Base-by-base conservation (phyloP, 495 filamentous ascomycete species). In the Penicillium lividum region DNA sequence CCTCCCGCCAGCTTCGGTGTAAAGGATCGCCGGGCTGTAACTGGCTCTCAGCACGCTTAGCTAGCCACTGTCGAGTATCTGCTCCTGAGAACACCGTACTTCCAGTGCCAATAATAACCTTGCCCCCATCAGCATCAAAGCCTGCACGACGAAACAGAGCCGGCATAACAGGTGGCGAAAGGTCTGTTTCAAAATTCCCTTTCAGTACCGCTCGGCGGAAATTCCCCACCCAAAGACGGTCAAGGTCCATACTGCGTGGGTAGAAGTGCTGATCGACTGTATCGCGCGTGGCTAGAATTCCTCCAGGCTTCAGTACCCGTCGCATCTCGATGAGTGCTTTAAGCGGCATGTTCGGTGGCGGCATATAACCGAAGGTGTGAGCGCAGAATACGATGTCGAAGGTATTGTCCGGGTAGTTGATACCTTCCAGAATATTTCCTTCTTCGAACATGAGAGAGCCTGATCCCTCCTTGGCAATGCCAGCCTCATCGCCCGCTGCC, bases 221-320 rank as follows among this genome's bases (percentile, higher is more conserved):
- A 44, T 44, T 44, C 15, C 42, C 42, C 13, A 44, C 42, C 42
- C 42, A 44, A 16, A 44, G 42, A 9, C 42, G 42, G 10, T 44
- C 42, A 8, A 44, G 42, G 10, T 44, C 42, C 42, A 44, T 8
- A 22, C 42, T 44, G 8, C 42, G 42, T 44, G 42, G 42, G 42
- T 44, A 44, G 15, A 44, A 44, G 42, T 44, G 42, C 42, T 44
- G 42, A 6, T 44, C 42, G 6, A 44, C 42, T n/a, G 42, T 44
- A 44, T 44, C 42, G 42, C 42, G 42, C 42, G 42, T 44, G 42
- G 42, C 42, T 13, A 44, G 13, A 2, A 44, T 22, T 13, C 42
- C 42, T 13, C 42, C 42, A 22, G 42, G 15, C 42, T 44, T 44
- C 2, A 44, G 42, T 5, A 44, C 8, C 4, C 42, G 42, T 44